These are phyloP conservation scores for Colletotrichum australisinense DNA, from an alignment of 2,329 filamentous ascomycete genomes.

Conservation along the genomic window DNA sequence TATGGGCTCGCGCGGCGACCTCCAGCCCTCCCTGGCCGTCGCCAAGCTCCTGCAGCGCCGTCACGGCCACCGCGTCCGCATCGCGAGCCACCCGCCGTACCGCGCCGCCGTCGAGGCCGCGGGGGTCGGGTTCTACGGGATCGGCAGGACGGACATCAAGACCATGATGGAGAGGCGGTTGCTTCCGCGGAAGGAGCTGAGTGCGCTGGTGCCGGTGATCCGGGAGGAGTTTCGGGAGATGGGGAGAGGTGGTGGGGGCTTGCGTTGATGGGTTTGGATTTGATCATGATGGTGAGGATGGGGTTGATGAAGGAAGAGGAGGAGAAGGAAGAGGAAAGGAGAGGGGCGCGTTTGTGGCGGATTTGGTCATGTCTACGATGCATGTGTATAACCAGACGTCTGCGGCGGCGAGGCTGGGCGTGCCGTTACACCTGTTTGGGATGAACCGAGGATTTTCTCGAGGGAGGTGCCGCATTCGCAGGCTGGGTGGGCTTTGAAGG, in stretches of 20 bases:
- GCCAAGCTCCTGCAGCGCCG: conserved; percentile 51
- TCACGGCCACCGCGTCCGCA: conserved; percentile 54
- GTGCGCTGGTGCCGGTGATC: conserved; percentile 30
- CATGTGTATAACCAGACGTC: conserved; percentile 41
- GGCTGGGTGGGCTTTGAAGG: conserved; percentile 17
- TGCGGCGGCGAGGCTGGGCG: conserved; percentile 65
- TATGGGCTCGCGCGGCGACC: conserved; percentile 56
- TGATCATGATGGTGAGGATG: not conserved
- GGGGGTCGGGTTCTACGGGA: conserved; percentile 54
- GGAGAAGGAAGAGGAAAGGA: not conserved
- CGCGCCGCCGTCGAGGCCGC: conserved; percentile 49
- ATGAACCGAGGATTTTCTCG: conserved; percentile 53
- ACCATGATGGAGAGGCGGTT: conserved; percentile 35
- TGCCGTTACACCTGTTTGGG: conserved; percentile 75
- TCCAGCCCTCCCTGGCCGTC: conserved; percentile 61
- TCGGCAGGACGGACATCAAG: conserved; percentile 50
- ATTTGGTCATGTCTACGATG: conserved; percentile 42
- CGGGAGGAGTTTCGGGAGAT: conserved; percentile 35
- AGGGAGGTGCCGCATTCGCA: conserved; percentile 31
- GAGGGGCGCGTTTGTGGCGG: conserved; percentile 38
- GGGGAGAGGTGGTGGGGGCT: conserved; percentile 37
- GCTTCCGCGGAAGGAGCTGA: conserved; percentile 31
- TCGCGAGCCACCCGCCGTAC: conserved; percentile 56
- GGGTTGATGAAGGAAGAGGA: not conserved
- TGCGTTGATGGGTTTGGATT: conserved; percentile 32